Evolutionary conservation across 176 grass and related monocot species (phyloP).

Genomic region (Aegilops speltoides): DNA sequence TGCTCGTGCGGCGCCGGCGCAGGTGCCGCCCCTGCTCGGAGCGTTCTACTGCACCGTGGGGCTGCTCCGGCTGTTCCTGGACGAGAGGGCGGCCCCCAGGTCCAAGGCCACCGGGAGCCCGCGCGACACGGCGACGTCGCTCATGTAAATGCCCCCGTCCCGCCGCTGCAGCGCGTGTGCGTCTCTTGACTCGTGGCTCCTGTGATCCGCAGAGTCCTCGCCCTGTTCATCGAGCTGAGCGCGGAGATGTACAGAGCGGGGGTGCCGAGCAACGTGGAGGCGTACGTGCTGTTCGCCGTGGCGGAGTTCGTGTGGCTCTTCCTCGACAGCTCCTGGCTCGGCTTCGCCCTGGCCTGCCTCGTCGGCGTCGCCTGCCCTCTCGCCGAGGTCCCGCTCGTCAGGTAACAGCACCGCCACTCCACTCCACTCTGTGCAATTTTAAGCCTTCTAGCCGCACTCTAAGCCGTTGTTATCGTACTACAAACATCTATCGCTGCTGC

Average conservation of each 20-base stretch:
- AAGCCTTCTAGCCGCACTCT: not conserved
- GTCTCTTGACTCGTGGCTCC: not conserved
- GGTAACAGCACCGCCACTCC: constrained; percentile 27
- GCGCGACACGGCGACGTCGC: constrained; percentile 53
- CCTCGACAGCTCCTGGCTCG: constrained; percentile 78
- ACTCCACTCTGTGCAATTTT: not conserved
- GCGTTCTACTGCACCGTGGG: constrained; percentile 79
- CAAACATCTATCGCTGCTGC: not conserved
- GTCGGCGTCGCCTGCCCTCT: constrained; percentile 70
- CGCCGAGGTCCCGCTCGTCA: constrained; percentile 85
- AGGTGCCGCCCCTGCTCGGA: constrained; percentile 85
- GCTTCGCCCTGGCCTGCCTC: constrained; percentile 87
- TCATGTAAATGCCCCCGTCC: constrained; percentile 50
- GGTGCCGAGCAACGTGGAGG: constrained; percentile 54
- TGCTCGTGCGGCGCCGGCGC: not conserved
- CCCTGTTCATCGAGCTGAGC: constrained; percentile 79
- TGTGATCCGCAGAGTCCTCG: constrained; percentile 51
- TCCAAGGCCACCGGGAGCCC: constrained; percentile 54
- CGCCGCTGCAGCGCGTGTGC: not conserved
- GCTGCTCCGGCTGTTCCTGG: constrained; percentile 62
- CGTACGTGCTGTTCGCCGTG: constrained; percentile 62
- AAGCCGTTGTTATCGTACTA: too few species aligned
- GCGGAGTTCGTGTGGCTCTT: constrained; percentile 76
- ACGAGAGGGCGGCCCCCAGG: constrained; percentile 39
- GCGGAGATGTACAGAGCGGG: constrained; percentile 84